Conservation (phyloP, 2,329 filamentous ascomycete species). For the Coniochaeta pulveracea region DNA sequence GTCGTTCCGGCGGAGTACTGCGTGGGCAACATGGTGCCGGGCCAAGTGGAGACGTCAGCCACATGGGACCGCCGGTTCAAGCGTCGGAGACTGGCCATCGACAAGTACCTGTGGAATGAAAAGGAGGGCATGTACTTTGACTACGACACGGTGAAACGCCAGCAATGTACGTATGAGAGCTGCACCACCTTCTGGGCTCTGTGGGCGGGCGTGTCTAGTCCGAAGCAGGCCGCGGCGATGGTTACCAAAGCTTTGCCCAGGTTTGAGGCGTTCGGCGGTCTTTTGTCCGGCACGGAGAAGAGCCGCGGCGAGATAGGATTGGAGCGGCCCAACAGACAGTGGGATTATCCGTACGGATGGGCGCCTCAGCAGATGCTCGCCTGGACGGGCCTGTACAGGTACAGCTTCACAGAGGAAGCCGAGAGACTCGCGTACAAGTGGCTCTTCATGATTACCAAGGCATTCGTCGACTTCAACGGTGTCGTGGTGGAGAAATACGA, state of each 20-base stretch:
- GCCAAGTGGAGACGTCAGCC: conserved; percentile 69
- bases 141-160: conserved; percentile 75
- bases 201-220: conserved; percentile 84
- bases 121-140: conserved; percentile 95
- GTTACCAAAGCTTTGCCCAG: conserved; percentile 72
- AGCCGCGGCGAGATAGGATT: conserved; percentile 73
- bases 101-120: conserved; percentile 91
- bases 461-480: conserved; percentile 96
- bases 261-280: conserved; percentile 78
- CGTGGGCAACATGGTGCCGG: conserved; percentile 51
- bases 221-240: conserved; percentile 74
- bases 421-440: conserved; percentile 89
- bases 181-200: conserved; percentile 96
- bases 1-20: conserved; percentile 77
- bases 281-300: conserved; percentile 81
- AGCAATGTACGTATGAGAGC: conserved; percentile 76
- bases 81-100: conserved; percentile 72
- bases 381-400: conserved; percentile 85
- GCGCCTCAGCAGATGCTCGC: conserved; percentile 97
- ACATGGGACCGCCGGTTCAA: conserved; percentile 84
- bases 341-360: conserved; percentile 98
- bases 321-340: conserved; percentile 85
- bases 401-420: conserved; percentile 83
- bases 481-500: conserved; percentile 99
- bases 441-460: conserved; percentile 97